Percentiles rank a stretch among this genome's conserved stretches.
Conservation (phyloP, 441 rosid species). For the Caryocar brasiliense region DNA sequence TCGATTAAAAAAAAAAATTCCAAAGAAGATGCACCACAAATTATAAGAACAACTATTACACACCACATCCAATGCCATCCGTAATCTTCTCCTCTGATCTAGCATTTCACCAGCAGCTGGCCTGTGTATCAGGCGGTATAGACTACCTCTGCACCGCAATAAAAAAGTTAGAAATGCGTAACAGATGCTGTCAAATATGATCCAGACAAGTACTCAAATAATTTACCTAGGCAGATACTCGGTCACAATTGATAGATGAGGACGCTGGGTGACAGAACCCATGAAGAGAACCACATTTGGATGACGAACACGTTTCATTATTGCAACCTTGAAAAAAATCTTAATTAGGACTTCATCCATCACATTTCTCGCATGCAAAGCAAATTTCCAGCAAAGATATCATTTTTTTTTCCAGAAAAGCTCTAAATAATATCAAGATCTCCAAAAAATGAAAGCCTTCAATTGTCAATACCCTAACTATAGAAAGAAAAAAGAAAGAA, state of each 20-base stretch:
- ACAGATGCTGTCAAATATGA: background rate
- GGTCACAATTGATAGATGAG: constrained; percentile 86
- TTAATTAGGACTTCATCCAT: background rate
- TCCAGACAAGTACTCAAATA: background rate
- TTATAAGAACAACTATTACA: constrained; percentile 15
- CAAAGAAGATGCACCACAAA: background rate
- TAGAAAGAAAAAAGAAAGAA: background rate
- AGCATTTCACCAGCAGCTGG: constrained; percentile 77
- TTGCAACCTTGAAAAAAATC: constrained; percentile 55
- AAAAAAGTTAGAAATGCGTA: constrained; percentile 3
- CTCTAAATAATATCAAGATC: too few species aligned
- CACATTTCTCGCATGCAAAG: too few species aligned
- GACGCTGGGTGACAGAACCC: constrained; percentile 90
- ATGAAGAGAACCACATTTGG: constrained; percentile 95
- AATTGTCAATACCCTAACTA: too few species aligned
- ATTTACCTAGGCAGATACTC: constrained; percentile 83
- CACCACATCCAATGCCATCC: constrained; percentile 95
- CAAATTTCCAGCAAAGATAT: too few species aligned
- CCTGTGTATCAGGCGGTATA: constrained; percentile 77
- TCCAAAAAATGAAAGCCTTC: too few species aligned
- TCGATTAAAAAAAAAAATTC: background rate
- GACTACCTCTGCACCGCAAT: constrained; percentile 65
- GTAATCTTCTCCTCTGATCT: constrained; percentile 78
- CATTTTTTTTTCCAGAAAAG: too few species aligned
- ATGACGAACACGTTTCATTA: constrained; percentile 95